Conservation (phyloP, 1,284 basidiomycete species). For the Melampsora larici-populina region DNA sequence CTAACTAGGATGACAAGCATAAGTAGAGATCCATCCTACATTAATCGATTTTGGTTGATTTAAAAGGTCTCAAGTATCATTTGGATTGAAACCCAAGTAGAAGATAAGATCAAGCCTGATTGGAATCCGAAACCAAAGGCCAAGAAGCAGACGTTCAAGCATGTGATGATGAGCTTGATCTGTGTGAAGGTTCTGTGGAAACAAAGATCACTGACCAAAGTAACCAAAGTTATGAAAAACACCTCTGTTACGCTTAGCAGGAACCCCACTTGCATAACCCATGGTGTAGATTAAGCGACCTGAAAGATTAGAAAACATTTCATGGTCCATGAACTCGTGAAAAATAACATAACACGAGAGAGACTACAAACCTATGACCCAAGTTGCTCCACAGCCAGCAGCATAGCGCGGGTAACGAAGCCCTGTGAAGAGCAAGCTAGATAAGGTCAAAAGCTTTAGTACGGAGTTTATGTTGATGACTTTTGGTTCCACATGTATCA, state of each 20-base stretch:
- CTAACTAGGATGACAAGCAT: too few relatives aligned
- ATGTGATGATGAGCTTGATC: too few relatives aligned
- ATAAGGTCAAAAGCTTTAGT: background rate
- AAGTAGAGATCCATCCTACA: too few relatives aligned
- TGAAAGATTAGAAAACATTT: background rate
- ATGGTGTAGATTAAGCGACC: constrained; percentile 21
- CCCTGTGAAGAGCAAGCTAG: constrained; percentile 27
- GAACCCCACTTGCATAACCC: constrained; percentile 22
- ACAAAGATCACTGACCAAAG: constrained; percentile 8
- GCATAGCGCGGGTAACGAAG: constrained; percentile 25
- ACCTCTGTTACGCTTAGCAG: constrained; percentile 14
- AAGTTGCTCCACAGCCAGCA: constrained; percentile 24
- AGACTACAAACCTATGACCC: constrained; percentile 22
- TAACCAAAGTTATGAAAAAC: constrained; percentile 11
- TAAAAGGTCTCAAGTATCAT: constrained; percentile 28
- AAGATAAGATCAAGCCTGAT: constrained; percentile 22
- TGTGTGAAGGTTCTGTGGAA: background rate
- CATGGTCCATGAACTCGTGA: background rate
- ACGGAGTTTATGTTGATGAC: too few relatives aligned
- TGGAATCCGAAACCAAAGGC: too few relatives aligned
- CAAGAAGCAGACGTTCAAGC: too few relatives aligned
- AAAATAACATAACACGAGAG: too few relatives aligned
- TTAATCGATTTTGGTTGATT: background rate
- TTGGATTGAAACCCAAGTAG: constrained; percentile 30
- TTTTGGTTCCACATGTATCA: too few relatives aligned